Evolutionary conservation across 106 monocot genomes (phyloP).

Genomic region (Apostasia ramifera): DNA sequence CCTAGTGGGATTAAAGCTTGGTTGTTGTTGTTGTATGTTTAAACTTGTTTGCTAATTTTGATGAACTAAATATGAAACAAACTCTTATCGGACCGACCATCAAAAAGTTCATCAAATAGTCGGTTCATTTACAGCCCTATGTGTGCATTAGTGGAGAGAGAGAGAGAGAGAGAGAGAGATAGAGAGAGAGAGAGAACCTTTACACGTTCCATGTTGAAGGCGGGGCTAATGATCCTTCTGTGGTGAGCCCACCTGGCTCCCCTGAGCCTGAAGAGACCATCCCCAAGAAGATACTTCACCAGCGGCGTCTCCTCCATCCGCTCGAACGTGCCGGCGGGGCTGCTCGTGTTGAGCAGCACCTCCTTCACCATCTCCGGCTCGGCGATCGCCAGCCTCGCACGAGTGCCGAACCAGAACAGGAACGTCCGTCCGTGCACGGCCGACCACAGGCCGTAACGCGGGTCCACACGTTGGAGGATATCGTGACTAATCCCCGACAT

Average conservation of each 20-base stretch:
- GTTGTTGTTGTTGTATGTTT: too few species aligned
- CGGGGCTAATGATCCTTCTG: constrained; percentile 7
- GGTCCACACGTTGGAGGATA: constrained; percentile 3
- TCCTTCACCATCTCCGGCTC: constrained; percentile 14
- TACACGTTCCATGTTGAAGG: constrained; percentile 11
- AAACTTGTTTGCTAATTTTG: too few species aligned
- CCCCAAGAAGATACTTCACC: constrained; percentile 4
- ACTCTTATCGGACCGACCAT: too few species aligned
- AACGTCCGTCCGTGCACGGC: not conserved
- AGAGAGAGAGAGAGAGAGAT: too few species aligned
- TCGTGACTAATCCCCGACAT: not conserved
- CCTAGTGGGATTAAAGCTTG: too few species aligned
- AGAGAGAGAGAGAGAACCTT: not conserved
- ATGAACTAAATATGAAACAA: too few species aligned
- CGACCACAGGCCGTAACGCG: constrained; percentile 2
- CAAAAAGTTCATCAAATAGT: too few species aligned
- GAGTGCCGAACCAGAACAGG: constrained; percentile 9
- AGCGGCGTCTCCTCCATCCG: constrained; percentile 4
- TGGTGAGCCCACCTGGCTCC: constrained; percentile 2
- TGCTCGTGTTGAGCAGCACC: constrained; percentile 1
- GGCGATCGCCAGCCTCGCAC: constrained; percentile 1
- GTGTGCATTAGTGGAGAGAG: too few species aligned
- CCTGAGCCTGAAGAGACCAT: constrained; percentile 3
- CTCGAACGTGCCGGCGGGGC: not conserved
- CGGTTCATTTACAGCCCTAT: too few species aligned